Conservation (phyloP, 495 filamentous ascomycete genomes). For the Neurospora sp. region DNA sequence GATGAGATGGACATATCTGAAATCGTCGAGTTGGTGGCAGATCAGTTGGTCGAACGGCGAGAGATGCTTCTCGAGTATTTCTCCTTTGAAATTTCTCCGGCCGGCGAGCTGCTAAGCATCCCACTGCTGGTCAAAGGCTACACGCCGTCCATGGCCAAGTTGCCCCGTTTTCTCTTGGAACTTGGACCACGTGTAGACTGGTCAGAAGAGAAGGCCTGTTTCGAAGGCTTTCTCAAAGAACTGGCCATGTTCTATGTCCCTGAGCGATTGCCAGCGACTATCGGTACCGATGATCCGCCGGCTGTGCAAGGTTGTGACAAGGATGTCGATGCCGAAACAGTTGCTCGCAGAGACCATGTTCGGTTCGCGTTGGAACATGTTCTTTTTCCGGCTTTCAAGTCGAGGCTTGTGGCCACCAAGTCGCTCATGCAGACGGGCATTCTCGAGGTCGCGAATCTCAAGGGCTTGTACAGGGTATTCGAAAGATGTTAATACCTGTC, state of each 20-base stretch:
- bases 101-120: slow-evolving; percentile 67
- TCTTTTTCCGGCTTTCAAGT: slow-evolving; percentile 74
- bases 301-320: slow-evolving; percentile 6
- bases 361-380: slow-evolving; percentile 56
- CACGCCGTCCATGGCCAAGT: slow-evolving; percentile 69
- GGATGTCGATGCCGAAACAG: slow-evolving; percentile 43
- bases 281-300: slow-evolving; percentile 19
- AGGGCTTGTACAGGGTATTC: slow-evolving; percentile 94
- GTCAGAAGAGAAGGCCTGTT: slow-evolving; percentile 75
- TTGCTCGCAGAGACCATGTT: slow-evolving; percentile 45
- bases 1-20: slow-evolving; percentile 54
- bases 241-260: slow-evolving; percentile 90
- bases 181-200: slow-evolving; percentile 86
- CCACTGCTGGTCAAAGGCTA: slow-evolving; percentile 87
- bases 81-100: slow-evolving; percentile 65
- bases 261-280: slow-evolving; percentile 59
- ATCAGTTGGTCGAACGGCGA: slow-evolving; percentile 56
- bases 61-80: slow-evolving; percentile 95
- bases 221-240: slow-evolving; percentile 74
- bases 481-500: slow-evolving; percentile 63
- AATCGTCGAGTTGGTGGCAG: slow-evolving; percentile 50
- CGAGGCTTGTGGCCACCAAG: slow-evolving; percentile 74
- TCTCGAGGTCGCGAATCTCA: slow-evolving; percentile 85
- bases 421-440: slow-evolving; percentile 62
- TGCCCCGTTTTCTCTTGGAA: slow-evolving; percentile 80